Conservation (phyloP, 2,329 filamentous ascomycete genomes). For the Sporothrix schenckii region DNA sequence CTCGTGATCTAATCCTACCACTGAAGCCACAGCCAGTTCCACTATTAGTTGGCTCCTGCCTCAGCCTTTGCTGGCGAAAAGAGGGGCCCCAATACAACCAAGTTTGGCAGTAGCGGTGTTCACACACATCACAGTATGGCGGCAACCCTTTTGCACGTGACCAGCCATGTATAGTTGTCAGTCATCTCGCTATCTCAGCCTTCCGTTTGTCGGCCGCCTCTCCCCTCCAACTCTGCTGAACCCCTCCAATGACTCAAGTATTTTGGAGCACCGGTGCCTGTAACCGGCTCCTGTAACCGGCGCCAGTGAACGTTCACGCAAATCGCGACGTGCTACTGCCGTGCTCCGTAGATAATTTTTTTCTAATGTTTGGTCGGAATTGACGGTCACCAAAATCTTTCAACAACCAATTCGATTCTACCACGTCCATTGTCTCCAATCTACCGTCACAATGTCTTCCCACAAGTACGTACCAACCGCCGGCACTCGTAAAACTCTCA, state of each 20-base stretch:
- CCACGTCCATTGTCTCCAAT: conserved; percentile 6
- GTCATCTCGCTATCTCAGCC: conserved; percentile 14
- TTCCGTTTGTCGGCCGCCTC: conserved; percentile 30
- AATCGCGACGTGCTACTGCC: conserved; percentile 24
- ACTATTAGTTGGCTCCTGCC: neutral
- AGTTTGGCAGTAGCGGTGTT: neutral
- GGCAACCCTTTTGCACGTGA: conserved; percentile 20
- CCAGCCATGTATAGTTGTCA: neutral
- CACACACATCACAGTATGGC: neutral
- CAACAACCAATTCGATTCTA: conserved; percentile 22
- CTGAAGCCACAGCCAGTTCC: too few species aligned
- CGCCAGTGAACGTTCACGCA: conserved; percentile 19
- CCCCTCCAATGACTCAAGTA: conserved; percentile 32
- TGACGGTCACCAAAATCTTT: conserved; percentile 9
- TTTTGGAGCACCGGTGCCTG: conserved; percentile 23
- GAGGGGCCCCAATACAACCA: neutral
- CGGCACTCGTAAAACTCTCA: neutral
- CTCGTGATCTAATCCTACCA: too few species aligned
- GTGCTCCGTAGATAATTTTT: conserved; percentile 26
- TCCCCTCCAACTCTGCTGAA: conserved; percentile 25
- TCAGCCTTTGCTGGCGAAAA: conserved; percentile 6
- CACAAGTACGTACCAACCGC: conserved; percentile 21
- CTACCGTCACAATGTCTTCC: conserved; percentile 28
- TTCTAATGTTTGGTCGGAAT: conserved; percentile 12
- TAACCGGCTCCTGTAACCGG: conserved; percentile 24